A percentile compares a stretch with the other conserved stretches of the same genome.
phyloP scores from a whole-genome alignment of 768 basidiomycete genomes.

The Leccinum rimulosum region DNA sequence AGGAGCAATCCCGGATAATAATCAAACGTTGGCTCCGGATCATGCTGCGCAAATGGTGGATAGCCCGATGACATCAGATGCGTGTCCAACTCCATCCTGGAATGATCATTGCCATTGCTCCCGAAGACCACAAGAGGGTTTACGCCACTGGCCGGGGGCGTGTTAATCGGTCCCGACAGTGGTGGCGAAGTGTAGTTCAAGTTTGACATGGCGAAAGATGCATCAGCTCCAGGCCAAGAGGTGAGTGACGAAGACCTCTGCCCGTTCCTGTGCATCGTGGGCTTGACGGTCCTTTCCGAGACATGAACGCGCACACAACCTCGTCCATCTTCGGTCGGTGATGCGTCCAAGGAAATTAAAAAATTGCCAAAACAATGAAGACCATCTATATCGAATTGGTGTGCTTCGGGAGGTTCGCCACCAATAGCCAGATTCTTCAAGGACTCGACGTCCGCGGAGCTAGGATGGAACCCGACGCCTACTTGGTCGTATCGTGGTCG shows the following conservation, averaged over 20 bases:
- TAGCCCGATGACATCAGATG: constrained; percentile 27
- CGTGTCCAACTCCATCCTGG: constrained; percentile 24
- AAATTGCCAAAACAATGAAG: constrained; percentile 51
- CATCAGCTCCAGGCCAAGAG: constrained; percentile 26
- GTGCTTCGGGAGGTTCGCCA: constrained; percentile 40
- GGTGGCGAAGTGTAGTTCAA: constrained; percentile 29
- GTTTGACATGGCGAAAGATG: constrained; percentile 19
- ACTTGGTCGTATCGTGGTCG: constrained; percentile 43
- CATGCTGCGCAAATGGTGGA: constrained; percentile 30
- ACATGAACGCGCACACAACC: constrained; percentile 74
- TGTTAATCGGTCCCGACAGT: constrained; percentile 37
- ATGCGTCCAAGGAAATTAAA: constrained; percentile 72
- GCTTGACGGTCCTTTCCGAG: constrained; percentile 36
- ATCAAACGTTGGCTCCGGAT: constrained; percentile 27
- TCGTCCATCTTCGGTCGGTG: constrained; percentile 61
- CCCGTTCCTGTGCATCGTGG: constrained; percentile 13
- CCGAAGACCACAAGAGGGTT: constrained; percentile 54
- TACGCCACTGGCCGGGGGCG: constrained; percentile 35
- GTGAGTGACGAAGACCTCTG: constrained; percentile 21
- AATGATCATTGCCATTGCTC: constrained; percentile 42
- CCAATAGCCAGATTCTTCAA: constrained; percentile 31
- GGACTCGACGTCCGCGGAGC: constrained; percentile 36
- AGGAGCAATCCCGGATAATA: constrained; percentile 28
- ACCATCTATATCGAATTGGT: constrained; percentile 50
- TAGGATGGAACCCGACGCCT: constrained; percentile 47